Percentiles rank a stretch among this genome's conserved stretches.
These are phyloP conservation scores for Boletellus ananas DNA, from an alignment of 768 basidiomycete species.

Conservation along the genomic window DNA sequence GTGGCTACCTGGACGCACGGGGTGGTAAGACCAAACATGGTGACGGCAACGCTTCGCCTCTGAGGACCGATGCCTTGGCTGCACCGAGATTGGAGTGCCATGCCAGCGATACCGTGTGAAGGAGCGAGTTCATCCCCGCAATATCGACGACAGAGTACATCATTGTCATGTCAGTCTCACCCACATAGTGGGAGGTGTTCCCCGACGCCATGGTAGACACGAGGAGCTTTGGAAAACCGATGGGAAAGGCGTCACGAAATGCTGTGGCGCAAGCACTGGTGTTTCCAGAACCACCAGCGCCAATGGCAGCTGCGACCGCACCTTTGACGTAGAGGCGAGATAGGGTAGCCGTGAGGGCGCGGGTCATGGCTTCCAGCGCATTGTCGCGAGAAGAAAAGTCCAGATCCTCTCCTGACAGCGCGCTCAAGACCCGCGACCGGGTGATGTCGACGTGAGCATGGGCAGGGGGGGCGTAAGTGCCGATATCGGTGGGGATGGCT, in stretches of 20 bases:
- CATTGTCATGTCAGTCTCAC: slow-evolving; percentile 31
- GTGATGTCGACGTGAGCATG: slow-evolving; percentile 18
- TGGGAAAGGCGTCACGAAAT: slow-evolving; percentile 20
- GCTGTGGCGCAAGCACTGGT: slow-evolving; percentile 22
- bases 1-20: slow-evolving; percentile 21
- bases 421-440: slow-evolving; percentile 18
- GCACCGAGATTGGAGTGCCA: slow-evolving; percentile 14
- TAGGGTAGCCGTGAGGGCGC: slow-evolving; percentile 17
- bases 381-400: slow-evolving; percentile 8
- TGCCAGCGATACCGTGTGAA: slow-evolving; percentile 21
- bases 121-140: slow-evolving; percentile 26
- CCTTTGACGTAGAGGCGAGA: slow-evolving; percentile 7
- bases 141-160: slow-evolving; percentile 32
- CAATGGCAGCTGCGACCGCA: slow-evolving; percentile 19
- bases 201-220: slow-evolving; percentile 33
- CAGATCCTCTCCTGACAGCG: not conserved
- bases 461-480: slow-evolving; percentile 15
- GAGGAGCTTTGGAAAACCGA: slow-evolving; percentile 30
- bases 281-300: slow-evolving; percentile 25
- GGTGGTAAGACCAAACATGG: slow-evolving; percentile 30
- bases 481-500: slow-evolving; percentile 28
- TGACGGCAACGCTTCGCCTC: slow-evolving; percentile 14
- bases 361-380: slow-evolving; percentile 17
- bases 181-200: slow-evolving; percentile 24
- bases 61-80: not conserved